Evolutionary conservation across 2,329 filamentous ascomycete genomes (phyloP).

Genomic region (Parascedosporium putredinis): DNA sequence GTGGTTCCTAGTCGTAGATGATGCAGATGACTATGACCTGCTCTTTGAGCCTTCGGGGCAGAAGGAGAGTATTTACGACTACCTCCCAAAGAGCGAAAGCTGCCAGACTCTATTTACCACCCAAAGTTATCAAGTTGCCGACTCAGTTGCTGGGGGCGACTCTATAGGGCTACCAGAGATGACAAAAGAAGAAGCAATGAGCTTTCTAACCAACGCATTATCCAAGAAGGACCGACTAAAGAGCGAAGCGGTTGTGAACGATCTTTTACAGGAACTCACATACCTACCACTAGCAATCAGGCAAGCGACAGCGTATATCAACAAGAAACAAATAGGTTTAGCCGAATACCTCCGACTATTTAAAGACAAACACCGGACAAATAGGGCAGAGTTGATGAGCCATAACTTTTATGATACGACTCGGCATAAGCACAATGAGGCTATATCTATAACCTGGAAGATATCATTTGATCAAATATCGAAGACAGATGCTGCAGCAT

Average conservation of each 20-base stretch:
- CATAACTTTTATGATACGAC: conserved; percentile 22
- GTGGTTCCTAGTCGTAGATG: conserved; percentile 18
- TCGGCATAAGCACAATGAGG: conserved; percentile 19
- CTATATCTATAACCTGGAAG: conserved; percentile 24
- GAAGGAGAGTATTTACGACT: conserved; percentile 9
- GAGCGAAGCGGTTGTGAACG: neutral
- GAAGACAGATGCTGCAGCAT: conserved; percentile 17
- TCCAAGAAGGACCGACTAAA: neutral
- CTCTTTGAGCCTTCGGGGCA: neutral
- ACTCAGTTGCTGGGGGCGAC: neutral
- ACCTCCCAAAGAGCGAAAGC: conserved; percentile 17
- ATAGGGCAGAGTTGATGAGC: conserved; percentile 19
- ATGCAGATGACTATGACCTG: conserved; percentile 14
- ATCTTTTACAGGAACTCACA: conserved; percentile 1
- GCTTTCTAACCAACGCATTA: neutral
- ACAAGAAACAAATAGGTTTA: neutral
- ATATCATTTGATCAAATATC: conserved; percentile 29
- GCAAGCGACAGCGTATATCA: conserved; percentile 13
- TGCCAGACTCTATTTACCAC: conserved; percentile 8
- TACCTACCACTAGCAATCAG: conserved; percentile 12
- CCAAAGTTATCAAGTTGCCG: neutral
- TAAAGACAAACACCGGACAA: conserved; percentile 14
- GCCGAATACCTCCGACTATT: neutral
- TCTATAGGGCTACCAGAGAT: neutral
- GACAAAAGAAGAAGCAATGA: neutral